A percentile compares a stretch with the other conserved stretches of the same genome.
Evolutionary conservation across 352 stramenopile species (phyloP).

Genomic region (Peronospora tabacina): DNA sequence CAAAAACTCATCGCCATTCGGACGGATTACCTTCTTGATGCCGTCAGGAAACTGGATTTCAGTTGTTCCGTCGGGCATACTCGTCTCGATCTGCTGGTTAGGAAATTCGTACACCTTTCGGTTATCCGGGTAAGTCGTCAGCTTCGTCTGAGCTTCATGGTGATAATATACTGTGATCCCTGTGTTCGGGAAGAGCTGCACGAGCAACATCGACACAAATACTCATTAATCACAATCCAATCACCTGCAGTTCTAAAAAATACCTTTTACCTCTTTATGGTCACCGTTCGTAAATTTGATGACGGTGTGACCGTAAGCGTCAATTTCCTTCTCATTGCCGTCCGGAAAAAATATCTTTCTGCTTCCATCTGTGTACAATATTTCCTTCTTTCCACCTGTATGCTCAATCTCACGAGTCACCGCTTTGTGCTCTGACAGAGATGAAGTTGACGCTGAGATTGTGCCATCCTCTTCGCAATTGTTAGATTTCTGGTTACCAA

Average conservation of each 20-base stretch:
- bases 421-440: constrained; percentile 15
- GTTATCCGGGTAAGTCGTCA: constrained; percentile 91
- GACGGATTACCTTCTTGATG: background rate
- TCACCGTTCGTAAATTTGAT: constrained; percentile 95
- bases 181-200: constrained; percentile 53
- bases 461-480: constrained; percentile 2
- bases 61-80: too few relatives aligned
- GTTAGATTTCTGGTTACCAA: constrained; percentile 1
- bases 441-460: constrained; percentile 8
- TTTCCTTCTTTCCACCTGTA: constrained; percentile 48
- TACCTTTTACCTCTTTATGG: constrained; percentile 76
- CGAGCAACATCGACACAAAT: constrained; percentile 5
- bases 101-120: constrained; percentile 15
- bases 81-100: too few relatives aligned
- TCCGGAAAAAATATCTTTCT: constrained; percentile 85
- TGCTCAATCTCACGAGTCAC: constrained; percentile 42
- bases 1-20: too few relatives aligned
- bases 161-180: constrained; percentile 93
- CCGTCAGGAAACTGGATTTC: too few relatives aligned
- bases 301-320: constrained; percentile 77
- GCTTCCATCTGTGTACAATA: constrained; percentile 54
- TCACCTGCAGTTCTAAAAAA: background rate
- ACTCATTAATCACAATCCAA: constrained; percentile 1
- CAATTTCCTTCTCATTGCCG: constrained; percentile 90
- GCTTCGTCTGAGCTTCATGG: constrained; percentile 87